Evolutionary conservation across 768 basidiomycete genomes (phyloP).

Genomic region (Boletus subparvulus): DNA sequence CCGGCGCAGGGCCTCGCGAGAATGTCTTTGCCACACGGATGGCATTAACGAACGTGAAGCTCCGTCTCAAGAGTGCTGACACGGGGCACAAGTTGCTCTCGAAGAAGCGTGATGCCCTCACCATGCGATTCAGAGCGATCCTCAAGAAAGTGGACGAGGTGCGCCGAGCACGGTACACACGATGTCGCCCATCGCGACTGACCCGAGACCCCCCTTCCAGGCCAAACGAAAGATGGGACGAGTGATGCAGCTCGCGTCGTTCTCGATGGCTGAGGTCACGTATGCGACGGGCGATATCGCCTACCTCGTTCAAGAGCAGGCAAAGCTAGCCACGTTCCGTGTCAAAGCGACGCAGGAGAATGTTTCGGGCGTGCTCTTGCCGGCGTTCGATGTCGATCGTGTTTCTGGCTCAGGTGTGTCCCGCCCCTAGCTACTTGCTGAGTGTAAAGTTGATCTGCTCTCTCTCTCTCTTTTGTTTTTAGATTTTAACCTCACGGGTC

Average conservation of each 20-base stretch:
- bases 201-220: conserved; percentile 43
- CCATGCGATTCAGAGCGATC: conserved; percentile 91
- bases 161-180: conserved; percentile 21
- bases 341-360: conserved; percentile 97
- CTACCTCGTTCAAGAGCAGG: conserved; percentile 97
- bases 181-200: neutral
- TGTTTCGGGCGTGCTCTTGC: conserved; percentile 93
- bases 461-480: neutral
- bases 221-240: conserved; percentile 99
- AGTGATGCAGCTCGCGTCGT: conserved; percentile 98
- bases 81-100: conserved; percentile 94
- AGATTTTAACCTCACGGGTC: conserved; percentile 97
- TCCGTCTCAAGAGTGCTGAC: conserved; percentile 87
- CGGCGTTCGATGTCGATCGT: conserved; percentile 91
- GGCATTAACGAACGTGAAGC: conserved; percentile 92
- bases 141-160: conserved; percentile 98
- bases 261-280: conserved; percentile 98
- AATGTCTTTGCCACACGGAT: conserved; percentile 96
- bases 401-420: conserved; percentile 74
- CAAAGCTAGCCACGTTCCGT: conserved; percentile 85
- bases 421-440: conserved; percentile 4
- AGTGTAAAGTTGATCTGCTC: neutral
- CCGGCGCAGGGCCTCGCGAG: conserved; percentile 86
- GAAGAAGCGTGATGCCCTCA: conserved; percentile 97
- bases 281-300: conserved; percentile 97